A percentile compares a stretch with the other conserved stretches of the same genome.
Conservation (phyloP, 2,329 filamentous ascomycete species). For the Hortaea sp. region DNA sequence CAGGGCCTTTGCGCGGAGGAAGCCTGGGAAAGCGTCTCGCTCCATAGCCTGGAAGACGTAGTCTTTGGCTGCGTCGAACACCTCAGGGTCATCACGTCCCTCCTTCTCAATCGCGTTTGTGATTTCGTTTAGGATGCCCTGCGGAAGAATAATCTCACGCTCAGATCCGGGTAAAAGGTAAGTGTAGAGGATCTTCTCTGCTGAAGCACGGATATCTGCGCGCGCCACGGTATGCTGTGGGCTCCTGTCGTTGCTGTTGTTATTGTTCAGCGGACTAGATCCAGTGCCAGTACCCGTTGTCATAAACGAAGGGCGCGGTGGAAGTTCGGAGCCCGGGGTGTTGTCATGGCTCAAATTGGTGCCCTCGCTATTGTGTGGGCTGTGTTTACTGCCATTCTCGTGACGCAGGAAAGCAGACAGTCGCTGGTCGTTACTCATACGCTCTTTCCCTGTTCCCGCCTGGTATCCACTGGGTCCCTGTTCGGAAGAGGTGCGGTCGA, state of each 20-base stretch:
- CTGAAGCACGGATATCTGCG: constrained; percentile 81
- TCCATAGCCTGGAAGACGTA: constrained; percentile 99
- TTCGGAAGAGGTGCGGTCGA: constrained; percentile 36
- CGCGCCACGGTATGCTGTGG: constrained; percentile 76
- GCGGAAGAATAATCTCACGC: constrained; percentile 86
- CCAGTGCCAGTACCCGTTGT: constrained; percentile 36
- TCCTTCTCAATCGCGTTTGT: constrained; percentile 82
- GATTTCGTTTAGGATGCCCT: constrained; percentile 75
- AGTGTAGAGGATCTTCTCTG: constrained; percentile 98
- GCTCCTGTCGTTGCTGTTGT: constrained; percentile 63
- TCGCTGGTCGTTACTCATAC: constrained; percentile 67
- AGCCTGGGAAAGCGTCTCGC: constrained; percentile 95
- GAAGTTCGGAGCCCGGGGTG: constrained; percentile 34
- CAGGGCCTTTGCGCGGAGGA: constrained; percentile 85
- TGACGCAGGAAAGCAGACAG: constrained; percentile 80
- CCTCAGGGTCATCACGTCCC: constrained; percentile 87
- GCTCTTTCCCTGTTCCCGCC: constrained; percentile 42
- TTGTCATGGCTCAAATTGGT: constrained; percentile 18
- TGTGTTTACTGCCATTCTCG: constrained; percentile 37
- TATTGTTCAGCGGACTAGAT: constrained; percentile 36
- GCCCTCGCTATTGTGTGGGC: constrained; percentile 38
- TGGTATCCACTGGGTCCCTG: constrained; percentile 23
- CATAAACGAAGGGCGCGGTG: constrained; percentile 49
- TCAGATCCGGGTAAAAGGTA: constrained; percentile 92
- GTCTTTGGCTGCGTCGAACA: constrained; percentile 95